Evolutionary conservation across 257 asterid genomes (phyloP), one percentile per base, ranked within the genome.

Genomic region (Nicotiana obtusifolia): DNA sequence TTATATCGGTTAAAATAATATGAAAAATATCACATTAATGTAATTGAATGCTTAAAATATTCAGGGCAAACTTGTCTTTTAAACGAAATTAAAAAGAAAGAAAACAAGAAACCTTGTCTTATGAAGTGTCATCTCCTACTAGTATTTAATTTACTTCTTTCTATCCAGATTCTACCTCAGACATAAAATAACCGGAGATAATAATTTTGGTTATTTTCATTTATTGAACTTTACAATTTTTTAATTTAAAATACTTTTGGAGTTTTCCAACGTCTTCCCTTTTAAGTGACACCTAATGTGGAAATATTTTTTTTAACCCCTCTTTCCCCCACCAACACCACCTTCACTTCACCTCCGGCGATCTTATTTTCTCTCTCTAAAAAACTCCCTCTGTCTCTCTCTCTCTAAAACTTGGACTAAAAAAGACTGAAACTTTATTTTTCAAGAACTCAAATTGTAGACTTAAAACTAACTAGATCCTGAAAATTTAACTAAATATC

Each of bases 271-370:
- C 90, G 88, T 77, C 85, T 80, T 84, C 84, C 84, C 88, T 88
- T 88, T 83, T 82, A 89, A 87, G 92, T 79, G 94, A 89, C 94
- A 91, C 92, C 88, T 84, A 87, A 85, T 86, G 84, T 88, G 35
- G 85, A 86, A 81, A 80, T 83, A 76, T 86, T 80, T 84, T 85
- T 82, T 81, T 76, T 20, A 54, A 24, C 26, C 79, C 81, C 68
- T 78, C 81, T 28, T 56, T 88, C 31, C 62, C 59, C 78, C 81
- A 28, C 69, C 81, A 20, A 60, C 89, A 35, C 83, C 86, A 4
- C 81, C 87, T 8, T 80, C 85, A 5, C 73, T 41, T 37, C 83
- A 49, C 81, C 87, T n/a, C 83, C 86, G 66, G 88, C 83, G 85
- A 61, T 85, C 68, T 26, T 71, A 22, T 11, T 62, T 59, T 59